Percentiles rank a stretch among this genome's conserved stretches.
These are phyloP conservation scores for Diaporthe nobilis DNA, from an alignment of 2,329 filamentous ascomycete genomes.

Conservation along the genomic window DNA sequence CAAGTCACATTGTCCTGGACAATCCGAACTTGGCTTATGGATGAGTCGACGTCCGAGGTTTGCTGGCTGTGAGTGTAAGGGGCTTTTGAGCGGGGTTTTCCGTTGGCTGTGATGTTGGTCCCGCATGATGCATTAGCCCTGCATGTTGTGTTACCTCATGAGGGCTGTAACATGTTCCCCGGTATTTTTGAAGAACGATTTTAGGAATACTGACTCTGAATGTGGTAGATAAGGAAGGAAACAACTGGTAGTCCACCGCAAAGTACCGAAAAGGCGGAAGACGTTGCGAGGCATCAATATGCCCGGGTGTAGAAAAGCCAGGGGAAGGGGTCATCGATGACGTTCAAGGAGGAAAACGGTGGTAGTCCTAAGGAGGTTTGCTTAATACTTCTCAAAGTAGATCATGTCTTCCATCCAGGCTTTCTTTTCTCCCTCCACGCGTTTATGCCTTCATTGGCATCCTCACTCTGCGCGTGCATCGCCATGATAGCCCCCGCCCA, in stretches of 20 bases:
- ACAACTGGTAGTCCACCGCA: background rate
- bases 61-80: background rate
- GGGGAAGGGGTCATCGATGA: background rate
- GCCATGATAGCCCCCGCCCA: slow-evolving; percentile 51
- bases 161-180: no score
- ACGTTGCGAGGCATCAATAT: background rate
- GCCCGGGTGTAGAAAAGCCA: background rate
- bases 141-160: background rate
- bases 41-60: background rate
- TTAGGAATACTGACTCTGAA: background rate
- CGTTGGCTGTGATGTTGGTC: background rate
- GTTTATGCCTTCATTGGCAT: slow-evolving; percentile 49
- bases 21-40: background rate
- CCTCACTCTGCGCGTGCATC: slow-evolving; percentile 48
- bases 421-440: slow-evolving; percentile 48
- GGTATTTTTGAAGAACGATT: no score
- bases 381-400: background rate
- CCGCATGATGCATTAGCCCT: background rate
- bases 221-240: background rate
- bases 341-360: background rate
- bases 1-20: background rate
- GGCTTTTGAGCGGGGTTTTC: background rate
- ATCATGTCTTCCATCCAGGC: slow-evolving; percentile 46
- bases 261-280: background rate
- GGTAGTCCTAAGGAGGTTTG: background rate